Evolutionary conservation across 306 rosid genomes (phyloP).

Genomic region (Cucumis melo): DNA sequence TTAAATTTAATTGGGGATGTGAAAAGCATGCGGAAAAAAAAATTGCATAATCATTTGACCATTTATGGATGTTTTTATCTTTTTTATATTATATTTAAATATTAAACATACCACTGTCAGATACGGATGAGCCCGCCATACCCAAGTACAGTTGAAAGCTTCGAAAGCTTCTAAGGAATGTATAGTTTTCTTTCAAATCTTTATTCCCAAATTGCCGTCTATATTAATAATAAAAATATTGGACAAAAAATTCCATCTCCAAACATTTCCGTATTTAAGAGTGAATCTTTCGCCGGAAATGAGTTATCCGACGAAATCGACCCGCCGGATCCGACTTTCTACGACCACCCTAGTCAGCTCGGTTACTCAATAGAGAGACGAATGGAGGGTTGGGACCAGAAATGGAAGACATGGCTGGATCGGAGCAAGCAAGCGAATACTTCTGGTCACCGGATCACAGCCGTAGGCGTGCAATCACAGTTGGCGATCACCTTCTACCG

Average conservation of each 20-base stretch:
- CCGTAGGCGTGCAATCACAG: constrained; percentile 49
- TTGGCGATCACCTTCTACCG: constrained; percentile 58
- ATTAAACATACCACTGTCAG: background rate
- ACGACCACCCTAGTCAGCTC: constrained; percentile 47
- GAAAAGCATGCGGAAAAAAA: too few relatives aligned
- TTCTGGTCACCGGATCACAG: constrained; percentile 70
- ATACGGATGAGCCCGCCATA: background rate
- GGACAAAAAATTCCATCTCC: background rate
- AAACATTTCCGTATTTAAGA: background rate
- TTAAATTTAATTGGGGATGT: background rate
- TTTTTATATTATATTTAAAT: background rate
- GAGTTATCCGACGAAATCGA: constrained; percentile 11
- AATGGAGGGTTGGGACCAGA: constrained; percentile 53
- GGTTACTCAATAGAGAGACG: constrained; percentile 44
- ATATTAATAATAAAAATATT: background rate
- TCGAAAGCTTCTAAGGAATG: background rate
- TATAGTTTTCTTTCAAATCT: background rate
- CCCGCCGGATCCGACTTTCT: constrained; percentile 39
- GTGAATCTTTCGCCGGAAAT: background rate
- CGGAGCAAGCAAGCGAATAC: constrained; percentile 19
- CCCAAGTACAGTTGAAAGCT: background rate
- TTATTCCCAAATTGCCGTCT: background rate
- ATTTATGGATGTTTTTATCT: background rate
- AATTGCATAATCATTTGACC: background rate
- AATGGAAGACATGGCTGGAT: constrained; percentile 46